phyloP scores from a whole-genome alignment of 345 rosid genomes.

The Melaleuca alternifolia region DNA sequence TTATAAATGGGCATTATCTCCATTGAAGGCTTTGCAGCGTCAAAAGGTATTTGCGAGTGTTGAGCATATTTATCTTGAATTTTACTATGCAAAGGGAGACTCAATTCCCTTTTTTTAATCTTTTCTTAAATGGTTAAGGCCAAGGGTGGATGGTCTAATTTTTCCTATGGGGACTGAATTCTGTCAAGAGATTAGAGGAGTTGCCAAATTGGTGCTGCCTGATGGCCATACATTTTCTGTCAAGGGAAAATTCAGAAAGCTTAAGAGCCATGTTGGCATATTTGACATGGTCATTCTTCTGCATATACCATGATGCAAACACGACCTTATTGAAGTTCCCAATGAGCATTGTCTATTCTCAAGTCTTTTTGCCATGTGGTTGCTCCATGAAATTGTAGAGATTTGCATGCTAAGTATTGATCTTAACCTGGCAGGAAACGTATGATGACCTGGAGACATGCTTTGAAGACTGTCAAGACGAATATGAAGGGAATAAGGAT shows the following conservation, averaged over 20 bases:
- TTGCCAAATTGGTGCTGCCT: neutral
- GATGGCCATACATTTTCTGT: neutral
- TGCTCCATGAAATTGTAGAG: neutral
- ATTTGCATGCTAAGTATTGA: neutral
- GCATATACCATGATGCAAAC: neutral
- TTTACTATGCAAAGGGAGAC: neutral
- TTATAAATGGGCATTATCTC: slow-evolving; percentile 97
- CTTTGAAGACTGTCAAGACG: slow-evolving; percentile 62
- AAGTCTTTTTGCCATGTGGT: neutral
- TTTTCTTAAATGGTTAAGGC: neutral
- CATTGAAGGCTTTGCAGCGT: slow-evolving; percentile 95
- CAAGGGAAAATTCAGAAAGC: neutral
- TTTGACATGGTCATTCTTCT: neutral
- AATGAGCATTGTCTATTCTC: neutral
- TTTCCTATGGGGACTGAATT: neutral
- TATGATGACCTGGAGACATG: slow-evolving; percentile 56
- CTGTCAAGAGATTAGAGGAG: neutral
- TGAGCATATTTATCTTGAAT: neutral
- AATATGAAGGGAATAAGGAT: slow-evolving; percentile 85
- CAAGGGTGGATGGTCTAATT: neutral
- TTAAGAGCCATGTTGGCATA: neutral
- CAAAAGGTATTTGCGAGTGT: slow-evolving; percentile 56
- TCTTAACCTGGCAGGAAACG: slow-evolving; percentile 35
- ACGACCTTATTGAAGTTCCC: neutral
- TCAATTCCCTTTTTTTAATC: neutral